Percentiles rank a stretch among this genome's conserved stretches.
Conservation (phyloP, 208 protist species). For the Tritrichomonas musculus region DNA sequence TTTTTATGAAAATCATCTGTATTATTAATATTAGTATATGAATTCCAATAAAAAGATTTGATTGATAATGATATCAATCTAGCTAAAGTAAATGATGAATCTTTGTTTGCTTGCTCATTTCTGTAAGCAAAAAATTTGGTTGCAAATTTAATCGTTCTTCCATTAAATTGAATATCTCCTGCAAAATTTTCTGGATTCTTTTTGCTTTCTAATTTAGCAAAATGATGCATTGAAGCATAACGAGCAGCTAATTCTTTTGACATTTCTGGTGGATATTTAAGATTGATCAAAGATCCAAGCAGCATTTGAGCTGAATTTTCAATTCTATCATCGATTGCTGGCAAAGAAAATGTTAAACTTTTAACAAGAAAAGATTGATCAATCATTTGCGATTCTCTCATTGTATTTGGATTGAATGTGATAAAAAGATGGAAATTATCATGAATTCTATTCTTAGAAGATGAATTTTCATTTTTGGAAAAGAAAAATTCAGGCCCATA, state of each 20-base stretch:
- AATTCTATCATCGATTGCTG: neutral
- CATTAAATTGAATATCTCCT: neutral
- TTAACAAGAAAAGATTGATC: neutral
- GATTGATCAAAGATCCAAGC: neutral
- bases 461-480: neutral
- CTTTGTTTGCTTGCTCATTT: neutral
- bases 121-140: neutral
- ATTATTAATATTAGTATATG: neutral
- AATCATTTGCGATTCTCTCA: neutral
- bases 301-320: neutral
- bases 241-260: neutral
- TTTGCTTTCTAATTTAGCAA: neutral
- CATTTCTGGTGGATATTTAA: neutral
- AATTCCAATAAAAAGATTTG: neutral
- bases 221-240: neutral
- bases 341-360: neutral
- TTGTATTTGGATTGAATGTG: slow-evolving; percentile 6
- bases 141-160: neutral
- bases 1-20: neutral
- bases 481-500: neutral
- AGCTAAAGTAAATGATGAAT: neutral
- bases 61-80: neutral
- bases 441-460: neutral
- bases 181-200: neutral
- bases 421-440: slow-evolving; percentile 1